Base-by-base conservation (phyloP, 305 asterid species). In the Salvia sclarea region DNA sequence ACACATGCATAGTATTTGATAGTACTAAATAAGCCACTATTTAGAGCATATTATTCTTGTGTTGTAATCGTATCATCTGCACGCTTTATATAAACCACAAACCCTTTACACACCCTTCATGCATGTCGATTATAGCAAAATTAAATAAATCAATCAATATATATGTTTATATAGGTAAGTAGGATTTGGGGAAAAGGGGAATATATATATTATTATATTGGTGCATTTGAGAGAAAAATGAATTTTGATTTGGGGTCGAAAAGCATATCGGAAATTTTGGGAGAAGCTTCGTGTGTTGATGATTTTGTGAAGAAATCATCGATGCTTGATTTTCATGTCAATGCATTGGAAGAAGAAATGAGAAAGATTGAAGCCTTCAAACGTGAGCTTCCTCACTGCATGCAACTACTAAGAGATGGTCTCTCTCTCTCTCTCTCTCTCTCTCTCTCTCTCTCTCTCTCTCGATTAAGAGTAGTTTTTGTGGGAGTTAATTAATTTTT, bases 381-480 rank as follows among this genome's bases (percentile, higher is more conserved):
- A 61, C 87, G 86, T 22, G 92, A 89, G 58, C 76, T 89, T 17
- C 96, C 96, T 14, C 58, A 58, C 49, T 83, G 85, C 80, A 78
- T 82, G 84, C 74, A 53, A 6, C 83, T 86, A 16, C 59, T 89
- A n/a, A 70, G 70, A 21, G 82, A 80, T 60, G 96, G 96, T 89
- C 53, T 13, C 37, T 31, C 61, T 47, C 61, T 58, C 52, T 58
- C 31, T 45, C 52, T 67, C 47, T 55, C 57, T 66, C 20, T 33
- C 18, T 24, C 9, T 61, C 37, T 64, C 8, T 25, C 6, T 21
- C 6, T 49, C 5, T 49, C n/a, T n/a, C n/a, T n/a, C n/a, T n/a
- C n/a, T n/a, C n/a, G n/a, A n/a, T n/a, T 5, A 45, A 14, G 53
- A 45, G 14, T 14, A 38, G 13, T 38, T 38, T 2, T 40, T 40